Evolutionary conservation across 176 grass and related monocot genomes (phyloP), one percentile per base, ranked within the genome.

Genomic region (Echinochloa phyllopogon): DNA sequence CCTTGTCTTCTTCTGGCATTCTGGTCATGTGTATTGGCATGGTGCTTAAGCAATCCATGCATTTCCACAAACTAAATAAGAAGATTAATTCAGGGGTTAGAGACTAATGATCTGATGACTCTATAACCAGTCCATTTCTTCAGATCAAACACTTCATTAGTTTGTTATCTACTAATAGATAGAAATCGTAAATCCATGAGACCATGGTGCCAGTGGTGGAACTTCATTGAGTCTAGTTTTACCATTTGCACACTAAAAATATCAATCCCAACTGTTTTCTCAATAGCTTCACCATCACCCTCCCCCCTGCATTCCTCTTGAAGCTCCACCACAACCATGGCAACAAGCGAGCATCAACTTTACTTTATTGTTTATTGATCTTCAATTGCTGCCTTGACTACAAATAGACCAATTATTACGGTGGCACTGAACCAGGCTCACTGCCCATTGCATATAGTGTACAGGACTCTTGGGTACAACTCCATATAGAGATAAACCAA

Each of bases 111-210:
- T 57, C 18, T 40, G 51, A 40, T 15, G 52, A 40, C 50, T 38
- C 29, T 56, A 57, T 76, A 58, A 24, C 18, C 20, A 39, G 23
- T 40, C 52, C 74, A 76, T 58, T 76, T 76, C 49, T 49, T 33
- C 29, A 55, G 27, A 55, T 55, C 72, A 37, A 21, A 38, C 29
- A 33, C 29, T 33, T 33, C 29, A 33, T 33, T 33, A 33, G 29
- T 33, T 33, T 33, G 29, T 33, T 33, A 33, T 33, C 29, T 33
- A 33, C 29, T 33, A 33, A 33, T 33, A 33, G 29, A 33, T 33
- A 33, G 29, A 33, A 2, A 33, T 33, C 29, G 29, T 33, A 33
- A 33, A 33, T 33, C 29, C 29, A 33, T 33, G 29, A 33, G 29
- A 33, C 2, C 29, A 33, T 33, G 29, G 29, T 33, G 29, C 29